Evolutionary conservation across 768 basidiomycete species (phyloP).

Genomic region (Pleurotus djamor): DNA sequence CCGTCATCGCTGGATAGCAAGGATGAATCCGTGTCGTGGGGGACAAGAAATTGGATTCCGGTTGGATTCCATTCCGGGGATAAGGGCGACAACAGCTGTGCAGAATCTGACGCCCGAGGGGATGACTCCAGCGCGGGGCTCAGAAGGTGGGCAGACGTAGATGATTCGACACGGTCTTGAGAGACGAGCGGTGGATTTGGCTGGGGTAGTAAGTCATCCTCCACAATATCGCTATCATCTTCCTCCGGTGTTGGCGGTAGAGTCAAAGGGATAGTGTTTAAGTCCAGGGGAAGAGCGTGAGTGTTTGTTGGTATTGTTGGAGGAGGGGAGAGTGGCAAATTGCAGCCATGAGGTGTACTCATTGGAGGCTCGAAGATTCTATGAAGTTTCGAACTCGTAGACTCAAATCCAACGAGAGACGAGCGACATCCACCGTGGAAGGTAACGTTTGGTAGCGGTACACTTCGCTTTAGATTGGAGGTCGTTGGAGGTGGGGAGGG

Average conservation of each 20-base stretch:
- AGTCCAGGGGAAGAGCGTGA: constrained; percentile 31
- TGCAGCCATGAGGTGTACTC: constrained; percentile 25
- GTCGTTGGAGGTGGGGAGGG: constrained; percentile 25
- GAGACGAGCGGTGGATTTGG: not conserved
- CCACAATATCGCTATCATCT: not conserved
- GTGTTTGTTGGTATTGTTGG: constrained; percentile 36
- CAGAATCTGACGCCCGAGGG: constrained; percentile 8
- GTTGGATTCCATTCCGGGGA: constrained; percentile 28
- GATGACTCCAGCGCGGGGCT: not conserved
- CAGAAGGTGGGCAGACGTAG: not conserved
- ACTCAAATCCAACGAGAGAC: not conserved
- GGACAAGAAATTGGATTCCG: constrained; percentile 9
- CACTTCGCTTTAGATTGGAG: constrained; percentile 21
- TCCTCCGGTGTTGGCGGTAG: constrained; percentile 3
- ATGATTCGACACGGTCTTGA: constrained; percentile 13
- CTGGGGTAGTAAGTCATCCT: not conserved
- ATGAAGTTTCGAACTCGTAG: not conserved
- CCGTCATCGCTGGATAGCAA: not conserved
- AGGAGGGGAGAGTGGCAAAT: constrained; percentile 37
- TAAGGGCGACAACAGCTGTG: constrained; percentile 27
- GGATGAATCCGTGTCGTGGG: constrained; percentile 12
- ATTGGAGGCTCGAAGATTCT: constrained; percentile 32
- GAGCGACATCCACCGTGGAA: constrained; percentile 5
- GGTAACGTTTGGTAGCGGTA: constrained; percentile 18
- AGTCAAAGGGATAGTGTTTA: constrained; percentile 8